These are phyloP conservation scores for Dothidotthia symphoricarpi DNA, from an alignment of 2,329 filamentous ascomycete genomes.

Conservation along the genomic window DNA sequence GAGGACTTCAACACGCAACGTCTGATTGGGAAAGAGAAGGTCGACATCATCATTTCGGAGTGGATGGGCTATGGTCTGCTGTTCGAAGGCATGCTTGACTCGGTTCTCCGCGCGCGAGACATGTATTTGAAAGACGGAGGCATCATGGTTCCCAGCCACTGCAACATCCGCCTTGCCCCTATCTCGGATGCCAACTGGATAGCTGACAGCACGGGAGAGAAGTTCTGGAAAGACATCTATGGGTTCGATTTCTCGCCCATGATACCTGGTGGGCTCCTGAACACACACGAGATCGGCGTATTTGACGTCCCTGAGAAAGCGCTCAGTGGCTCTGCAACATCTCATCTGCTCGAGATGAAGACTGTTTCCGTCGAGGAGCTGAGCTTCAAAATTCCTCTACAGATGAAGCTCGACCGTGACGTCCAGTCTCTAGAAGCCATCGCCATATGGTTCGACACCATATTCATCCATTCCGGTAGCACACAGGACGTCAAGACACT, in stretches of 20 bases:
- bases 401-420: slow-evolving; percentile 59
- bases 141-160: slow-evolving; percentile 82
- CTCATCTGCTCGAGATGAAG: slow-evolving; percentile 76
- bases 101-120: slow-evolving; percentile 84
- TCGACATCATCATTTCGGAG: slow-evolving; percentile 93
- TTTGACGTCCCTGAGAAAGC: slow-evolving; percentile 33
- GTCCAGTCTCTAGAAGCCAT: slow-evolving; percentile 78
- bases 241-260: slow-evolving; percentile 93
- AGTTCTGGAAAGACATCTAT: slow-evolving; percentile 88
- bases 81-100: slow-evolving; percentile 95
- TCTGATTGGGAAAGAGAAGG: slow-evolving; percentile 51
- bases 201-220: slow-evolving; percentile 64
- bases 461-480: slow-evolving; percentile 66
- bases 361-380: slow-evolving; percentile 69
- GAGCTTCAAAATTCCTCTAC: slow-evolving; percentile 69
- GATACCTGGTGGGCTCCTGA: slow-evolving; percentile 77
- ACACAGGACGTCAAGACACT: slow-evolving; percentile 34
- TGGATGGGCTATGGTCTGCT: slow-evolving; percentile 97
- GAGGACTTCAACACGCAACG: slow-evolving; percentile 76
- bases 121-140: slow-evolving; percentile 77
- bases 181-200: slow-evolving; percentile 75
- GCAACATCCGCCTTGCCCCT: slow-evolving; percentile 78
- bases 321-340: slow-evolving; percentile 56
- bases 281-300: slow-evolving; percentile 49
- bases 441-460: slow-evolving; percentile 90